Base-by-base conservation (phyloP, 345 rosid species). In the Ailanthus altissimus region DNA sequence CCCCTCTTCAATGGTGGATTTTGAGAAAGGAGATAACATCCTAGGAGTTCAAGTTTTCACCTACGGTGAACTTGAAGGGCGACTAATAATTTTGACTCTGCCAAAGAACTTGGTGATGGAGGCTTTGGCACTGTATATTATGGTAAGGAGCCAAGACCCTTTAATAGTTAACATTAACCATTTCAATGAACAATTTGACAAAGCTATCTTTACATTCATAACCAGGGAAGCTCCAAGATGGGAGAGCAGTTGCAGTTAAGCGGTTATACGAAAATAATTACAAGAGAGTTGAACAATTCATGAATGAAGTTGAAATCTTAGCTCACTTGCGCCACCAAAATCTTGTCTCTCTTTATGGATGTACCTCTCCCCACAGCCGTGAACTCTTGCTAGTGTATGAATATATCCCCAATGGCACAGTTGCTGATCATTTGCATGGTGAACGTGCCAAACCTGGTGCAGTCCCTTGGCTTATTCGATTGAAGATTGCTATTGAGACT, bases 91-190 rank as follows among this genome's bases (percentile, higher is more conserved):
- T 95, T 95, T 73, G 97, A 91, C 80, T 84, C 91, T 5, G 60
- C 83, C 0, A 85, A 28, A 74, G 96, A 95, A 83, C 94, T 93
- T 42, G 99, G 99, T 38, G 97, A 90, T 78, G 99, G 99, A 67
- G 98, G 98, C 82, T 94, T 89, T 77, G 98, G 97, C 80, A 90
- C 92, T 28, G 99, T 95, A 12, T 95, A 90, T 36, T 78, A 85
- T 75, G 99, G 99, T 86, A 89, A 80, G 82, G 82, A 68, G 32
- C 51, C 26, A n/a, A 18, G 0, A 40, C 28, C 2, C 6, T 38
- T 50, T 36, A 16, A 32, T 28, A 15, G 0, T 21, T 6, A 10
- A n/a, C 28, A 16, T 53, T 40, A 25, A 15, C 67, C 10, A 6
- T 23, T 77, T 3, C 2, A 58, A 20, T 36, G 12, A 62, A 54